Percentiles rank a stretch among this genome's conserved stretches.
Evolutionary conservation across 306 rosid genomes (phyloP).

Genomic region (Medicago truncatula): DNA sequence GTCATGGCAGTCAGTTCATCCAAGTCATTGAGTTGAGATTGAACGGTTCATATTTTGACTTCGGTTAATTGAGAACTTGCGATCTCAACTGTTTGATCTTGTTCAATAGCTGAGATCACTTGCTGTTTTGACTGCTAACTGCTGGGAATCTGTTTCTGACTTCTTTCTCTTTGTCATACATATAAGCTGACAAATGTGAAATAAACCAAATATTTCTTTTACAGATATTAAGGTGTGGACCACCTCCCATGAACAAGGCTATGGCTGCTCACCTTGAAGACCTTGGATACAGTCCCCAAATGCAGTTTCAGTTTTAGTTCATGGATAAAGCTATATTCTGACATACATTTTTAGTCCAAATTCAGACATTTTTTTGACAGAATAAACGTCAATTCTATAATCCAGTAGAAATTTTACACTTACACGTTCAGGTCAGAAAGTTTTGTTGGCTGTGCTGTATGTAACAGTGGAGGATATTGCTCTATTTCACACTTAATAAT

Average conservation of each 20-base stretch:
- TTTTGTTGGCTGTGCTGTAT: not conserved
- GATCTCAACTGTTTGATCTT: not conserved
- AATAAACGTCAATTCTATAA: slow-evolving; percentile 9
- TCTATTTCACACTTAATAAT: not conserved
- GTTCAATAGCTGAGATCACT: not conserved
- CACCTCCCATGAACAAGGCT: slow-evolving; percentile 98
- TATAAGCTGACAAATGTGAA: not conserved
- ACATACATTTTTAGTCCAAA: not conserved
- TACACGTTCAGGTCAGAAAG: not conserved
- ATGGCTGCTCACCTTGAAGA: slow-evolving; percentile 80
- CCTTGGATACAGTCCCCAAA: slow-evolving; percentile 68
- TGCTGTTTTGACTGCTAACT: not conserved
- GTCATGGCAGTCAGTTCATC: not conserved
- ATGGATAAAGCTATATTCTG: not conserved
- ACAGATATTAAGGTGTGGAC: slow-evolving; percentile 88
- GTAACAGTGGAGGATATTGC: not conserved
- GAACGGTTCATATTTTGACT: not conserved
- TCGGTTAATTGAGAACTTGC: not conserved
- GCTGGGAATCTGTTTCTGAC: not conserved
- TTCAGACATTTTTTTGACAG: not conserved
- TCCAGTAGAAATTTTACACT: not conserved
- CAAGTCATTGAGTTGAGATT: not conserved
- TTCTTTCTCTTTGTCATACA: not conserved
- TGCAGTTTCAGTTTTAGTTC: slow-evolving; percentile 80
- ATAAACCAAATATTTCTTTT: not conserved